These are phyloP conservation scores for Dittrichia graveolens DNA, from an alignment of 129 eudicot genomes.

Conservation along the genomic window DNA sequence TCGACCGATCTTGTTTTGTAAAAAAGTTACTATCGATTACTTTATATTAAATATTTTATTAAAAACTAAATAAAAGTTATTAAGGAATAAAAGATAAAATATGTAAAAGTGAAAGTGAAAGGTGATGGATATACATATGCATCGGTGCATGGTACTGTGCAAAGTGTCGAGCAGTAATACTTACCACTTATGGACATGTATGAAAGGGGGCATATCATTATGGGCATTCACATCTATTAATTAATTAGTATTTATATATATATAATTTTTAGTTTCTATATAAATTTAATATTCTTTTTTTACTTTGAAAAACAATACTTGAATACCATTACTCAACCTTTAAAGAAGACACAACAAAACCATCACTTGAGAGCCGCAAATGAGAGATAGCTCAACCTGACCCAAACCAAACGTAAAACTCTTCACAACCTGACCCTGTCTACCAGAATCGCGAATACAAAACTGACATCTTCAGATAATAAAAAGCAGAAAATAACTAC, in stretches of 20 bases:
- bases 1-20: too few species aligned
- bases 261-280: not conserved
- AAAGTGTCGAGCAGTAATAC: slow-evolving; percentile 32
- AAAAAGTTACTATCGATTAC: not conserved
- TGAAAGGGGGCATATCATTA: slow-evolving; percentile 31
- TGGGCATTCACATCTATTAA: slow-evolving; percentile 33
- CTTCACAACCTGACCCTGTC: too few species aligned
- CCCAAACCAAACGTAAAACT: too few species aligned
- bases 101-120: slow-evolving; percentile 35
- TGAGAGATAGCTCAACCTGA: too few species aligned
- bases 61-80: not conserved
- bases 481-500: too few species aligned
- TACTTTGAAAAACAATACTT: too few species aligned
- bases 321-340: too few species aligned
- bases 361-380: too few species aligned
- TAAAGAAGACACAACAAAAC: too few species aligned
- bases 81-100: slow-evolving; percentile 4
- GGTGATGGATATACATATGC: slow-evolving; percentile 12
- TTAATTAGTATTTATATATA: not conserved
- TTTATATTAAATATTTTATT: not conserved
- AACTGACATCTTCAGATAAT: too few species aligned
- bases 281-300: not conserved
- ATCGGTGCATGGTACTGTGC: slow-evolving; percentile 32
- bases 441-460: too few species aligned
- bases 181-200: slow-evolving; percentile 32